Evolutionary conservation across 1,284 basidiomycete genomes (phyloP), one percentile per base, ranked within the genome.

Genomic region (Psilocybe mexicana): DNA sequence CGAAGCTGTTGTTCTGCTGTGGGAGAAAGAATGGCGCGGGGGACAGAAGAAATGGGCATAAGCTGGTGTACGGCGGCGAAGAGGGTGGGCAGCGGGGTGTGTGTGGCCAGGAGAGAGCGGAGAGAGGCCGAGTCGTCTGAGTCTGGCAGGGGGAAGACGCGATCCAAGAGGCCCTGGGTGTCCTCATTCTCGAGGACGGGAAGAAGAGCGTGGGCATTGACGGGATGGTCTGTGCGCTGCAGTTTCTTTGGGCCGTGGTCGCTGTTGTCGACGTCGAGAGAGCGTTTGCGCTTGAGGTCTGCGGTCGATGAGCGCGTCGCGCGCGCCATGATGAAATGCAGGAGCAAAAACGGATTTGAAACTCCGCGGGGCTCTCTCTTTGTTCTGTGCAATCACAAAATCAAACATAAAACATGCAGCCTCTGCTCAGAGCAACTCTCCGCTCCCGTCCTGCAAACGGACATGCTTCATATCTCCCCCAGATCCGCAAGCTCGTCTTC

Each of bases 401-500:
- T 18, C 18, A 18, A 18, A 18, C 18, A 18, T 18, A 18, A 18
- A 42, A 55, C 55, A 67, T 64, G 64, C 57, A 60, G 14, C 50
- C 66, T 58, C 53, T 66, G 12, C 48, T 87, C 63, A 77, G 89
- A 59, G 89, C 83, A 7, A 76, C 78, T 63, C 77, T 92, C 46
- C 76, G 79, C 58, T 84, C 90, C 0, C 68, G 70, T 18, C 85
- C 87, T 23, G 80, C 86, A 55, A 93, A 92, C 69, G 90, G 90
- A 0, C 86, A 88, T 67, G 69, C 74, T 33, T 74, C 83, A 1
- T 93, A 88, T 70, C 75, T 92, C 14, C 88, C 91, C 2, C 85
- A 86, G 63, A 77, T 88, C n/a, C 77, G 90, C 52, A 93, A 92
- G 70, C 77, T 94, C 61, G 90, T 94, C 58, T 85, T 94, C 70